phyloP scores from a whole-genome alignment of 2,329 filamentous ascomycete genomes.

The Pestalotiopsis sp. region DNA sequence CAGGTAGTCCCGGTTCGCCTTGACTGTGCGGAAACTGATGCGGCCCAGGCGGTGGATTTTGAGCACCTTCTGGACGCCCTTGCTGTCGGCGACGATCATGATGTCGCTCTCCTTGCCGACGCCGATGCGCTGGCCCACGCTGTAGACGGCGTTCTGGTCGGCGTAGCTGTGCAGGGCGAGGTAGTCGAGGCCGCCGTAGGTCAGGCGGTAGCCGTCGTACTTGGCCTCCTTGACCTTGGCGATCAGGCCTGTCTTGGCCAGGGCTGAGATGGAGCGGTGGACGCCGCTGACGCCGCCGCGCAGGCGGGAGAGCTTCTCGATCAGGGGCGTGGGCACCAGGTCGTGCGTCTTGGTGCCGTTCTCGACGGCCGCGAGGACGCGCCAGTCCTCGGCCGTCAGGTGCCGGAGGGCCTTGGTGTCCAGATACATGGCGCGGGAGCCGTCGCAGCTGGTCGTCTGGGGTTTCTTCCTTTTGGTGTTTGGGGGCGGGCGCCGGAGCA shows the following conservation, averaged over 20 bases:
- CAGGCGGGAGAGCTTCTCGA: slow-evolving; percentile 79
- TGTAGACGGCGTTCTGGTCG: slow-evolving; percentile 78
- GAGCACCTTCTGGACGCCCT: slow-evolving; percentile 76
- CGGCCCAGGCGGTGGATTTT: slow-evolving; percentile 96
- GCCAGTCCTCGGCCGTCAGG: slow-evolving; percentile 90
- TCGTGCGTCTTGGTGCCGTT: slow-evolving; percentile 96
- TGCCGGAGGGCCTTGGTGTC: slow-evolving; percentile 93
- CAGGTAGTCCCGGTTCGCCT: slow-evolving; percentile 93
- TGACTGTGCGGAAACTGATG: slow-evolving; percentile 95
- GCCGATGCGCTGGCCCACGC: slow-evolving; percentile 89
- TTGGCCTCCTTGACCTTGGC: slow-evolving; percentile 92
- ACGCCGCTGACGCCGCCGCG: slow-evolving; percentile 77
- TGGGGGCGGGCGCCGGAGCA: not conserved
- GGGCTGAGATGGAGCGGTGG: slow-evolving; percentile 81
- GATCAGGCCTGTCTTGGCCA: slow-evolving; percentile 91
- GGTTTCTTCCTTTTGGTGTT: not conserved
- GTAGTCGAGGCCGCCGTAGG: slow-evolving; percentile 96
- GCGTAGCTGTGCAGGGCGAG: slow-evolving; percentile 91
- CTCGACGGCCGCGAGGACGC: slow-evolving; percentile 90
- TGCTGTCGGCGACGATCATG: slow-evolving; percentile 82
- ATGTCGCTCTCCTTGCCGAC: slow-evolving; percentile 99
- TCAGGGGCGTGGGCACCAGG: slow-evolving; percentile 87
- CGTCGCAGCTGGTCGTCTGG: not conserved
- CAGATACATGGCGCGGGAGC: slow-evolving; percentile 72
- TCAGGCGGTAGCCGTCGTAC: slow-evolving; percentile 96